A percentile compares a stretch with the other conserved stretches of the same genome.
Evolutionary conservation across 2,329 filamentous ascomycete species (phyloP).

Genomic region (Cercospora sesami): DNA sequence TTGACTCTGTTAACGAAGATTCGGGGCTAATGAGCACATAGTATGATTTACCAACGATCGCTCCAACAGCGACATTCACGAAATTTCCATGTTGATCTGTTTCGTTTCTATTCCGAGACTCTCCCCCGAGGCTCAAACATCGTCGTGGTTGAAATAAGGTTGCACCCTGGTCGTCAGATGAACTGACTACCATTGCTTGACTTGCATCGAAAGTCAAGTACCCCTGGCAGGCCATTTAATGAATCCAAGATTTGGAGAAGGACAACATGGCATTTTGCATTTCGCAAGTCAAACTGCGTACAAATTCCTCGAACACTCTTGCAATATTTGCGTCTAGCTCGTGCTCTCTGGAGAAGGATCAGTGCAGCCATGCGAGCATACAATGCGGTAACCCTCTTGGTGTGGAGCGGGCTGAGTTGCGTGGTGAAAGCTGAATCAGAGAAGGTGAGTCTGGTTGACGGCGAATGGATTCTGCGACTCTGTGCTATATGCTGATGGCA

Average conservation of each 20-base stretch:
- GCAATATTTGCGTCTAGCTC: not conserved
- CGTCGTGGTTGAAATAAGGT: not conserved
- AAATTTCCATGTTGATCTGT: too few species aligned
- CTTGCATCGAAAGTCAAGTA: not conserved
- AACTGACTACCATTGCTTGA: not conserved
- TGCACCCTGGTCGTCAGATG: not conserved
- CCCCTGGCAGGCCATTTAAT: not conserved
- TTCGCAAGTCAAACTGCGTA: not conserved
- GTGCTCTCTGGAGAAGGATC: not conserved
- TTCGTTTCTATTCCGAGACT: not conserved
- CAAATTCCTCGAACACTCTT: not conserved
- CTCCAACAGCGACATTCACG: not conserved
- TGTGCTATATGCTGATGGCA: not conserved
- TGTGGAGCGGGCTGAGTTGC: not conserved
- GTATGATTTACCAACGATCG: not conserved
- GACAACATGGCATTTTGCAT: not conserved
- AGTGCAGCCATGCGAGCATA: not conserved
- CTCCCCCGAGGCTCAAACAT: not conserved
- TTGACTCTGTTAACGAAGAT: not conserved
- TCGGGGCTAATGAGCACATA: not conserved
- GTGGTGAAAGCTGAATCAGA: not conserved
- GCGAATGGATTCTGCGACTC: not conserved
- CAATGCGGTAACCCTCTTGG: not conserved
- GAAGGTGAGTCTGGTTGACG: not conserved
- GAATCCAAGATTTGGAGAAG: not conserved